Conservation (phyloP, 768 basidiomycete genomes). For the Fomitopsis serialis region DNA sequence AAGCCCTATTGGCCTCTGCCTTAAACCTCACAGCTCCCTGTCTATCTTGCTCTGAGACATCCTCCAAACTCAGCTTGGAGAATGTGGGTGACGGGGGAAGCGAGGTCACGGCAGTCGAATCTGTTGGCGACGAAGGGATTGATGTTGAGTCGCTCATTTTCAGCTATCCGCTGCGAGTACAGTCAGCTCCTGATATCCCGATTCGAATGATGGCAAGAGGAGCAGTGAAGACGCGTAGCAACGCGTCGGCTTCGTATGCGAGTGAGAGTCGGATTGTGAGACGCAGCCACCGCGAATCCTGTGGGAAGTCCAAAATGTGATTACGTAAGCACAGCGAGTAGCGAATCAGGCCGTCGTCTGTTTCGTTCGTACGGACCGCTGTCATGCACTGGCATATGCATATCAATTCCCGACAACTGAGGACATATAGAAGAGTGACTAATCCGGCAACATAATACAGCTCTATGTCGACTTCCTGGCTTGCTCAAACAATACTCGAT, state of each 20-base stretch:
- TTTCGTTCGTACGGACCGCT: too few relatives aligned
- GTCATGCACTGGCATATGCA: too few relatives aligned
- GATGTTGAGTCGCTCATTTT: constrained; percentile 27
- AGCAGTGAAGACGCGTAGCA: not conserved
- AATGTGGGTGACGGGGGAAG: constrained; percentile 55
- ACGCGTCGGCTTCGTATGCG: not conserved
- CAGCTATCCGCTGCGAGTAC: too few relatives aligned
- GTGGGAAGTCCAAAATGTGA: not conserved
- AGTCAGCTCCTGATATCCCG: too few relatives aligned
- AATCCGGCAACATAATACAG: not conserved
- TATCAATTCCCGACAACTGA: too few relatives aligned
- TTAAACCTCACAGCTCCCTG: constrained; percentile 70
- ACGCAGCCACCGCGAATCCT: not conserved
- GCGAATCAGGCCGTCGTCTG: too few relatives aligned
- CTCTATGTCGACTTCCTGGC: not conserved
- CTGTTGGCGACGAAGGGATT: constrained; percentile 35
- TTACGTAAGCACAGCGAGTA: too few relatives aligned
- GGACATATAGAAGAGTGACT: too few relatives aligned
- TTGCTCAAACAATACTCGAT: constrained; percentile 40
- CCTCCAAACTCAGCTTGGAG: constrained; percentile 42
- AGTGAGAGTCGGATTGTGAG: not conserved
- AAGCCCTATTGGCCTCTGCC: constrained; percentile 84
- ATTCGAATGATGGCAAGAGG: not conserved
- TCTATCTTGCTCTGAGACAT: constrained; percentile 68
- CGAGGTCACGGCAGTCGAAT: constrained; percentile 50